These are phyloP conservation scores for Neurospora hispaniola DNA, from an alignment of 495 filamentous ascomycete species.

Conservation along the genomic window DNA sequence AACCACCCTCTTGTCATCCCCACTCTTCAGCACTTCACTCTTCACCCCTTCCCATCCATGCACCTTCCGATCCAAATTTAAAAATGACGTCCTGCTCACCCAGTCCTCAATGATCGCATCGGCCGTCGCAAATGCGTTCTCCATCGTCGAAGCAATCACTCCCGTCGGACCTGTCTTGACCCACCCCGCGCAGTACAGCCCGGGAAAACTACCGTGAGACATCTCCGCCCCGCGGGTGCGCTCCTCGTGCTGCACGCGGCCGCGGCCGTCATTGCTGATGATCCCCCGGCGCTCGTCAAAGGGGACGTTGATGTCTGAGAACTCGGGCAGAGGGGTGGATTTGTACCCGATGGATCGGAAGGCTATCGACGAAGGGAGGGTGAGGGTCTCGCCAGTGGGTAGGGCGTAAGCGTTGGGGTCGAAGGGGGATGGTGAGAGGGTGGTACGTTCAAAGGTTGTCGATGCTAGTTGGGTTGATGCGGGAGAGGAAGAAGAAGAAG, in stretches of 20 bases:
- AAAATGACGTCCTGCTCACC: slow-evolving; percentile 34
- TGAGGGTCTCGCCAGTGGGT: slow-evolving; percentile 30
- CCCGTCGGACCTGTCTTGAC: slow-evolving; percentile 92
- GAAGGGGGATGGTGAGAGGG: slow-evolving; percentile 32
- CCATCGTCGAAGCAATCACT: slow-evolving; percentile 93
- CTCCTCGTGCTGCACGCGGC: slow-evolving; percentile 46
- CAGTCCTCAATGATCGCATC: slow-evolving; percentile 73
- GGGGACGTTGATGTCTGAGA: slow-evolving; percentile 63
- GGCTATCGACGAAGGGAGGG: slow-evolving; percentile 51
- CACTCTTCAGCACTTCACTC: slow-evolving; percentile 27
- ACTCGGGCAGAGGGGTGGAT: slow-evolving; percentile 62
- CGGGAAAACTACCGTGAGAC: slow-evolving; percentile 43
- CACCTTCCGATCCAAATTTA: slow-evolving; percentile 29
- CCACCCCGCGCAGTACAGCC: slow-evolving; percentile 92
- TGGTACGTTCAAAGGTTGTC: slow-evolving; percentile 58
- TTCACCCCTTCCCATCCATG: slow-evolving; percentile 71
- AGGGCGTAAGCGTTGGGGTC: slow-evolving; percentile 42
- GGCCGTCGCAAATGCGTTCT: slow-evolving; percentile 82
- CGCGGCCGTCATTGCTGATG: slow-evolving; percentile 75
- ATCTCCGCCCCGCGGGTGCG: slow-evolving; percentile 15
- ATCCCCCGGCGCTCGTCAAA: slow-evolving; percentile 66
- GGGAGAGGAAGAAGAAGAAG: slow-evolving; percentile 30
- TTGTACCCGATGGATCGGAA: slow-evolving; percentile 93
- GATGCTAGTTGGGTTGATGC: slow-evolving; percentile 34
- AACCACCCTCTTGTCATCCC: slow-evolving; percentile 36